A percentile compares a stretch with the other conserved stretches of the same genome.
Conservation (phyloP, 768 basidiomycete species). For the Phlegmacium glaucopus region DNA sequence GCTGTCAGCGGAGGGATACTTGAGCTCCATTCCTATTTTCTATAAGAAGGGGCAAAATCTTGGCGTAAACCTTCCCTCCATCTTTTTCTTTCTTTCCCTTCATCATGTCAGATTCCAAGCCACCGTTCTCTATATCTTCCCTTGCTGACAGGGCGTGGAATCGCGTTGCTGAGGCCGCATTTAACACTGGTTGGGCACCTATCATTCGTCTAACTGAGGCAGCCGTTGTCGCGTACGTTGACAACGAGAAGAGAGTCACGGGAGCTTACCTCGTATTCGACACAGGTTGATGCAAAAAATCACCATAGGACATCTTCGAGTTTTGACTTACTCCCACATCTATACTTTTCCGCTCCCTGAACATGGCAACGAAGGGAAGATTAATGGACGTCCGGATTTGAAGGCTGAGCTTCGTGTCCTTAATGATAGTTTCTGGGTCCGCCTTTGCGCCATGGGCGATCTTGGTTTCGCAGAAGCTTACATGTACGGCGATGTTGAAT, state of each 20-base stretch:
- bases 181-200: slow-evolving; percentile 42
- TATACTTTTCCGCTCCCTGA: slow-evolving; percentile 39
- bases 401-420: slow-evolving; percentile 46
- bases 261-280: background rate
- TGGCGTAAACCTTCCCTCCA: background rate
- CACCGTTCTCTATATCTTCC: slow-evolving; percentile 40
- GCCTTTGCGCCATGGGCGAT: slow-evolving; percentile 58
- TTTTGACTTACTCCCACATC: slow-evolving; percentile 41
- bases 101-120: slow-evolving; percentile 34
- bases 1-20: too few species aligned
- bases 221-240: slow-evolving; percentile 43
- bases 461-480: slow-evolving; percentile 75
- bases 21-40: too few species aligned
- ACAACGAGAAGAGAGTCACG: too few species aligned
- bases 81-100: slow-evolving; percentile 36
- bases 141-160: slow-evolving; percentile 43
- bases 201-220: slow-evolving; percentile 39
- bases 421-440: slow-evolving; percentile 55
- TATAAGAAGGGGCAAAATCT: too few species aligned
- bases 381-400: slow-evolving; percentile 17
- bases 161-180: slow-evolving; percentile 33
- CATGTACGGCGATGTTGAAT: slow-evolving; percentile 76
- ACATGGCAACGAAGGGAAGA: slow-evolving; percentile 12
- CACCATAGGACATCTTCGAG: slow-evolving; percentile 42
- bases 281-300: slow-evolving; percentile 44